phyloP scores from a whole-genome alignment of 2,329 filamentous ascomycete species.

The Penicillium sp. region DNA sequence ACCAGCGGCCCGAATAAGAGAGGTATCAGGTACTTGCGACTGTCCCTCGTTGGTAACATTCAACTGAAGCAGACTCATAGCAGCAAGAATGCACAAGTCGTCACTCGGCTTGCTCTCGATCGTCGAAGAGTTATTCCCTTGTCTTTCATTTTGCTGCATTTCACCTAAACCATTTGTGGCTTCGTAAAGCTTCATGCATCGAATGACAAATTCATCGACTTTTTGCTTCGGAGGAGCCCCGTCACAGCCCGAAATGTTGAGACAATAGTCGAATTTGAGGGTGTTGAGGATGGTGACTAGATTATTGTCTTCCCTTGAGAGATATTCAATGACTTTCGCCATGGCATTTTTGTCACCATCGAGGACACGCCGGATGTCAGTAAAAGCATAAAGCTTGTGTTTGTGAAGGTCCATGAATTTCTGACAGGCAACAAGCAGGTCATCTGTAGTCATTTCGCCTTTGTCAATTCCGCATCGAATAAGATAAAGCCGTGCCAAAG shows the following conservation, averaged over 20 bases:
- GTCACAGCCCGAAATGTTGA: conserved; percentile 32
- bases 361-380: conserved; percentile 38
- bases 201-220: conserved; percentile 35
- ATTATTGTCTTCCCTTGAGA: conserved; percentile 16
- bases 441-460: conserved; percentile 23
- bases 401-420: conserved; percentile 40
- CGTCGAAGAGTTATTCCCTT: conserved; percentile 27
- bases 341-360: conserved; percentile 23
- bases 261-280: conserved; percentile 42
- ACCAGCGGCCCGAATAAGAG: conserved; percentile 35
- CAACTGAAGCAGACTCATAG: conserved; percentile 38
- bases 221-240: conserved; percentile 21
- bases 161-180: conserved; percentile 12
- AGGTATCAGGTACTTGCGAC: conserved; percentile 22
- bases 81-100: conserved; percentile 41
- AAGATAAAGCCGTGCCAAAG: conserved; percentile 35
- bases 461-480: conserved; percentile 23
- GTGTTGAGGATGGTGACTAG: conserved; percentile 38
- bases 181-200: conserved; percentile 36
- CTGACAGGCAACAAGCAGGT: conserved; percentile 36
- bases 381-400: conserved; percentile 43
- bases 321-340: conserved; percentile 26
- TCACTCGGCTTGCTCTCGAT: conserved; percentile 43
- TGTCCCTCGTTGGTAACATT: conserved; percentile 18
- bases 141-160: conserved; percentile 10